A percentile compares a stretch with the other conserved stretches of the same genome.
phyloP scores from a whole-genome alignment of 106 monocot species.

The Agapanthus africanus region DNA sequence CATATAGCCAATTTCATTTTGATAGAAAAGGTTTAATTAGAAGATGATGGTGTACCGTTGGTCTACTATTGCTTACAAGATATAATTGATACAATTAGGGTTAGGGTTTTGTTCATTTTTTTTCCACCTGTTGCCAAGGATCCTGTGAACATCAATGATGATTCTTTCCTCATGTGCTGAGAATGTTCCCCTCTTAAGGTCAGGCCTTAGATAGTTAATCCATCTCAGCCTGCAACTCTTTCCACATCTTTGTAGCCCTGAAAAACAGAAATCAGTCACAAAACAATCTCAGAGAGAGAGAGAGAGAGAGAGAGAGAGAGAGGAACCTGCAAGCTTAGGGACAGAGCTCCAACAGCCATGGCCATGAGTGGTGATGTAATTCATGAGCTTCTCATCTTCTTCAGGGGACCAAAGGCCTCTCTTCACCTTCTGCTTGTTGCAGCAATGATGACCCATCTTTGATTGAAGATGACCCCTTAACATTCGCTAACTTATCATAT shows the following conservation, averaged over 20 bases:
- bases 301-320: not conserved
- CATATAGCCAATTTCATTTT: too few species aligned
- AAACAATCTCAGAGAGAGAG: not conserved
- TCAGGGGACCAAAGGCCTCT: constrained; percentile 10
- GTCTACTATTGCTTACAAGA: too few species aligned
- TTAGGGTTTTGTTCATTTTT: constrained; percentile 16
- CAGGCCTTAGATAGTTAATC: constrained; percentile 41
- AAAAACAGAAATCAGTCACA: constrained; percentile 1
- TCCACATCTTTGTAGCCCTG: constrained; percentile 11
- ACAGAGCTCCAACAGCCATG: constrained; percentile 13
- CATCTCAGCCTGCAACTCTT: constrained; percentile 10
- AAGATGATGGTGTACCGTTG: too few species aligned
- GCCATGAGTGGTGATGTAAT: constrained; percentile 7
- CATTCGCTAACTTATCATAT: not conserved
- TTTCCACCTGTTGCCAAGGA: constrained; percentile 66
- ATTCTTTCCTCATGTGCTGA: constrained; percentile 56
- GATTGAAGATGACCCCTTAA: not conserved
- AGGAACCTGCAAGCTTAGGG: constrained; percentile 12
- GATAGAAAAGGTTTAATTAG: too few species aligned
- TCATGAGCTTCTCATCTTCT: constrained; percentile 9
- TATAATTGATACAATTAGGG: not conserved
- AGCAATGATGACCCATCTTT: constrained; percentile 75
- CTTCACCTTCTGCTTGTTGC: constrained; percentile 59
- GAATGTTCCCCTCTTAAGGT: constrained; percentile 64
- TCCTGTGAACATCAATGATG: constrained; percentile 78